These are phyloP conservation scores for Cercophora samala DNA, from an alignment of 495 filamentous ascomycete species.

Conservation along the genomic window DNA sequence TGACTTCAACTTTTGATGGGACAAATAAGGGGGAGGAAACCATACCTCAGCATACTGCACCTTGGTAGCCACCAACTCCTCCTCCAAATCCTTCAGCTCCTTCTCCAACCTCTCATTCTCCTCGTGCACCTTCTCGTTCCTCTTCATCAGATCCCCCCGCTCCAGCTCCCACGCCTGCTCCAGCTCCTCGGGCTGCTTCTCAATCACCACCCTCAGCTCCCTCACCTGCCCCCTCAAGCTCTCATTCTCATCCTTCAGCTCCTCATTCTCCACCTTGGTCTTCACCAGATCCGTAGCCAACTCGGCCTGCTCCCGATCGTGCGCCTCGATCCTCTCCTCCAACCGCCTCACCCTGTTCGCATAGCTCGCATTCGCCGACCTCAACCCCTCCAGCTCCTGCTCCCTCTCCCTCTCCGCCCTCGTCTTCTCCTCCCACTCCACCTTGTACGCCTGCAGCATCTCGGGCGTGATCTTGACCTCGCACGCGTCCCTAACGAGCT, in stretches of 20 bases:
- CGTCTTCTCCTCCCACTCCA: conserved; percentile 90
- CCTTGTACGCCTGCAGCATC: conserved; percentile 70
- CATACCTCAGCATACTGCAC: conserved; percentile 92
- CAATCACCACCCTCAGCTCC: conserved; percentile 78
- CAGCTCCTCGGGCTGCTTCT: conserved; percentile 84
- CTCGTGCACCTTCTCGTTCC: conserved; percentile 90
- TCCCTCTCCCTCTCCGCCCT: conserved; percentile 74
- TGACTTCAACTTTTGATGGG: neutral
- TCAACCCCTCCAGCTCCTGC: conserved; percentile 73
- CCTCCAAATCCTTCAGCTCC: conserved; percentile 90
- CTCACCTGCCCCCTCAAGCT: conserved; percentile 74
- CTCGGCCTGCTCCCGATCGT: conserved; percentile 88
- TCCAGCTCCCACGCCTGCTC: conserved; percentile 78
- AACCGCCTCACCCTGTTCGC: conserved; percentile 70
- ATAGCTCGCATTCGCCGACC: conserved; percentile 59
- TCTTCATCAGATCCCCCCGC: conserved; percentile 88
- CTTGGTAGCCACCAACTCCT: conserved; percentile 87
- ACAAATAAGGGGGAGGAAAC: conserved; percentile 7
- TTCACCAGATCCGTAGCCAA: conserved; percentile 86
- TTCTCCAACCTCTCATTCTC: conserved; percentile 88
- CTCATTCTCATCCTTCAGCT: conserved; percentile 83
- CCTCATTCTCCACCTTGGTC: conserved; percentile 89
- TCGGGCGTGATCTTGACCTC: conserved; percentile 80
- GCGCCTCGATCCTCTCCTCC: conserved; percentile 84
- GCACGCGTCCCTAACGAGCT: conserved; percentile 90